Conservation (phyloP, 2,329 filamentous ascomycete genomes). For the Albifimbria verrucaria region DNA sequence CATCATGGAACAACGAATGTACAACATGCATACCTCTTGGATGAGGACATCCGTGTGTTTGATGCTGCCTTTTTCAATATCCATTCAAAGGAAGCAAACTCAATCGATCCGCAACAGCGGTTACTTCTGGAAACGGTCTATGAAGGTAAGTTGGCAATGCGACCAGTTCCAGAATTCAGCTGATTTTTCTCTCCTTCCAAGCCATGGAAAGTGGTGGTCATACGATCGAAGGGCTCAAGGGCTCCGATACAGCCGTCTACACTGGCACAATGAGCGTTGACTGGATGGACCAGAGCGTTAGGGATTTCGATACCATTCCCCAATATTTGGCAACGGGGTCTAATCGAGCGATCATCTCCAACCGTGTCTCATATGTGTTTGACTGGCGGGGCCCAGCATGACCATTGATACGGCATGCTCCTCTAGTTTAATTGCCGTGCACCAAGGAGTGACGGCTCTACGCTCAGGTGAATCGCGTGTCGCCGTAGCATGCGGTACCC, state of each 20-base stretch:
- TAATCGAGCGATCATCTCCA: conserved; percentile 9
- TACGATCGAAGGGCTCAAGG: conserved; percentile 1
- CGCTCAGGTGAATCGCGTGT: conserved; percentile 7
- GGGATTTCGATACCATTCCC: conserved; percentile 1
- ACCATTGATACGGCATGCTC: conserved; percentile 39
- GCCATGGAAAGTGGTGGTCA: conserved; percentile 7
- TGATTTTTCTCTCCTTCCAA: too few relatives aligned
- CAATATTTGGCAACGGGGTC: conserved; percentile 8
- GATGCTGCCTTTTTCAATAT: conserved; percentile 18
- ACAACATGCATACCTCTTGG: conserved; percentile 24
- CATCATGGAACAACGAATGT: conserved; percentile 22
- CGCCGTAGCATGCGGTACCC: conserved; percentile 10
- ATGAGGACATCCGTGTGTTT: conserved; percentile 13
- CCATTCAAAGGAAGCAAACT: conserved; percentile 10
- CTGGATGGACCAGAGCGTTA: conserved; percentile 11
- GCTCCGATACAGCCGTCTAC: conserved; percentile 13
- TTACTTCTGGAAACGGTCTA: conserved; percentile 32
- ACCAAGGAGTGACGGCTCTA: conserved; percentile 18
- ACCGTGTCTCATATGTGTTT: conserved; percentile 16
- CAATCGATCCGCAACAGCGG: conserved; percentile 31
- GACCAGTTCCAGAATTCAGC: not conserved
- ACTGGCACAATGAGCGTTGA: conserved; percentile 23
- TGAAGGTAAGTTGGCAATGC: conserved; percentile 21
- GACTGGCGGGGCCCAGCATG: conserved; percentile 14
- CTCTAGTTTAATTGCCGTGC: conserved; percentile 29